phyloP scores from a whole-genome alignment of 208 protist species.

The Leishmania tarentolae region DNA sequence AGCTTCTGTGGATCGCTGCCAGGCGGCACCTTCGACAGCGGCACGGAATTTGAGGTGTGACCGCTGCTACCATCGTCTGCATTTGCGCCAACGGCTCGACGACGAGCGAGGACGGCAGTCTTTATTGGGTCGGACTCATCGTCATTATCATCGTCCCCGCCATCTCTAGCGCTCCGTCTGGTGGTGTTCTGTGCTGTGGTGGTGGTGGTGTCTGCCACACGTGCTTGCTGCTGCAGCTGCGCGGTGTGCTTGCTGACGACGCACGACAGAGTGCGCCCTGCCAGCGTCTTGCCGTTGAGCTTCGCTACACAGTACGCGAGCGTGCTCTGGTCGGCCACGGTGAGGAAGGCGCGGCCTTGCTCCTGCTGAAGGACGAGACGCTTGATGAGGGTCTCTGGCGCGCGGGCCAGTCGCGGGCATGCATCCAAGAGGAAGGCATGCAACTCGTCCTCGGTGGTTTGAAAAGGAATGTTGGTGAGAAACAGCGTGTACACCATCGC shows the following conservation, averaged over 20 bases:
- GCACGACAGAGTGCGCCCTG: conserved; percentile 65
- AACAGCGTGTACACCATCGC: conserved; percentile 72
- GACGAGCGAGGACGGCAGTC: conserved; percentile 33
- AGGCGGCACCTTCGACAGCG: conserved; percentile 43
- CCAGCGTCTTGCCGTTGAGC: conserved; percentile 63
- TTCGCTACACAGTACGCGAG: conserved; percentile 62
- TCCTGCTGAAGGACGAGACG: conserved; percentile 85
- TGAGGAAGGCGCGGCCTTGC: conserved; percentile 96
- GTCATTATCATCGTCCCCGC: conserved; percentile 20
- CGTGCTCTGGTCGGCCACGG: conserved; percentile 49
- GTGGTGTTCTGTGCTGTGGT: not conserved
- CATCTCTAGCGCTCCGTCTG: not conserved
- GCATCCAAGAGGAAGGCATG: conserved; percentile 69
- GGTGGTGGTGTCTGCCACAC: conserved; percentile 7
- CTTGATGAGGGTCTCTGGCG: conserved; percentile 91
- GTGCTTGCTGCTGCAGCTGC: conserved; percentile 34
- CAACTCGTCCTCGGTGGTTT: conserved; percentile 75
- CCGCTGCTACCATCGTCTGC: not conserved
- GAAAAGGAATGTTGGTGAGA: conserved; percentile 88
- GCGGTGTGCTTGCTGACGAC: conserved; percentile 73
- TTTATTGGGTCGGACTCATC: conserved; percentile 31
- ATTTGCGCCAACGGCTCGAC: conserved; percentile 8
- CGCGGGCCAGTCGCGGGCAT: conserved; percentile 93
- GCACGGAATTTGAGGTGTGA: not conserved
- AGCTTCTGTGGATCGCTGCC: conserved; percentile 93